A percentile compares a stretch with the other conserved stretches of the same genome.
Conservation (phyloP, 495 filamentous ascomycete species). For the Daldinia caldariorum region DNA sequence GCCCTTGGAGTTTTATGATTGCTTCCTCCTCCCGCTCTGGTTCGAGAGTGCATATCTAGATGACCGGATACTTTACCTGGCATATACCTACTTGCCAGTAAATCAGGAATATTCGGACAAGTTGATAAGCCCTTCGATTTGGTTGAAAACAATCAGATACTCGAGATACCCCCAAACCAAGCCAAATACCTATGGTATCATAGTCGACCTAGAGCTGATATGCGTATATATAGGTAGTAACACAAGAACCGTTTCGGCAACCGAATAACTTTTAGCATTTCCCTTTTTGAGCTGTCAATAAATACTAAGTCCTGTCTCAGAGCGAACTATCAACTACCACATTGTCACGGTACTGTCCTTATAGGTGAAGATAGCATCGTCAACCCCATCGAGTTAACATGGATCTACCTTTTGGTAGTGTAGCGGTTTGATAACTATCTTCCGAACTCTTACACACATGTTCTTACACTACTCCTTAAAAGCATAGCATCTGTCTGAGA, state of each 20-base stretch:
- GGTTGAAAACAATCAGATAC: not conserved
- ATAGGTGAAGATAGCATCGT: no score
- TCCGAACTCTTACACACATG: not conserved
- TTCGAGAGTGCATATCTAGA: conserved; percentile 26
- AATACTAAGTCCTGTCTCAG: conserved; percentile 1
- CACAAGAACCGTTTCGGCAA: conserved; percentile 31
- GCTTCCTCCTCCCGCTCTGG: conserved; percentile 1
- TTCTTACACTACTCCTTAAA: not conserved
- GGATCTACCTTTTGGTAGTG: no score
- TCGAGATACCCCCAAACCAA: not conserved
- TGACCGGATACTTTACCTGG: not conserved
- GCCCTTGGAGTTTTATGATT: not conserved
- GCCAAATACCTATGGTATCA: not conserved
- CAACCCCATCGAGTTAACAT: no score
- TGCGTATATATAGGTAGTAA: conserved; percentile 11
- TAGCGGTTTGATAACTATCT: no score
- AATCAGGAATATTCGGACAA: not conserved
- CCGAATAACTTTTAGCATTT: conserved; percentile 9
- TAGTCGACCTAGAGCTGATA: not conserved
- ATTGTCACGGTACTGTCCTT: no score
- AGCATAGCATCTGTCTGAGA: not conserved
- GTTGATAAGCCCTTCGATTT: not conserved
- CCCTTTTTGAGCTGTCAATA: not conserved
- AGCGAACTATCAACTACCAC: not conserved
- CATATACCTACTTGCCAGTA: not conserved